Evolutionary conservation across 2,329 filamentous ascomycete species (phyloP).

Genomic region (Neonectria punicea): DNA sequence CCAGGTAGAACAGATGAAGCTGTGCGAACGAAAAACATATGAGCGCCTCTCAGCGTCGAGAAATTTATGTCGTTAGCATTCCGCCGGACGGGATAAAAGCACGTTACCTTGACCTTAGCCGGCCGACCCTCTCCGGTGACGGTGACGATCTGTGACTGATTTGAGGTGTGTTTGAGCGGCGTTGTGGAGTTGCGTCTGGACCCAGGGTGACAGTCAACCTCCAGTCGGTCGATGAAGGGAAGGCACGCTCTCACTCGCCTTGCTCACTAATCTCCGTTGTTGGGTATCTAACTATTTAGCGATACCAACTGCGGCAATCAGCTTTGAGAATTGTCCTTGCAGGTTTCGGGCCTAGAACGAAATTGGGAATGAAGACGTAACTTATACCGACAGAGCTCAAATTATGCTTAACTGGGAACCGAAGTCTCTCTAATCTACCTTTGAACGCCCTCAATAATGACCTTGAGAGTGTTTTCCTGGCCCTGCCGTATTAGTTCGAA

Average conservation of each 20-base stretch:
- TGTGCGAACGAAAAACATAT: not conserved
- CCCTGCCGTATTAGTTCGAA: conserved; percentile 48
- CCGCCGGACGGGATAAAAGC: not conserved
- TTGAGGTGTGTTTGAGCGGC: too few species aligned
- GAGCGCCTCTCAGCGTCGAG: not conserved
- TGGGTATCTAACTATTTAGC: not conserved
- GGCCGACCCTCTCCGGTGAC: conserved; percentile 13
- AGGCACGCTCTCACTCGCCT: not conserved
- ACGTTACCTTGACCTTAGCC: not conserved
- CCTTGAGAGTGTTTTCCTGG: conserved; percentile 37
- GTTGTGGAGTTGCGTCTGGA: not conserved
- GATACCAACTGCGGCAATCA: not conserved
- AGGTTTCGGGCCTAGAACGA: not conserved
- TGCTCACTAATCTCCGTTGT: not conserved
- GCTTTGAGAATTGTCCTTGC: not conserved
- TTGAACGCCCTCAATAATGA: conserved; percentile 33
- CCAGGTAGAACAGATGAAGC: not conserved
- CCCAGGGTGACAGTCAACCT: conserved; percentile 21
- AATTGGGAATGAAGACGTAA: not conserved
- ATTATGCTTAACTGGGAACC: not conserved
- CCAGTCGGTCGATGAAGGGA: not conserved
- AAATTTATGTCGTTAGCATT: not conserved
- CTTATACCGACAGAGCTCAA: not conserved
- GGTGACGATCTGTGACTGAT: not conserved
- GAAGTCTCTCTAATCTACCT: conserved; percentile 7